phyloP scores from a whole-genome alignment of 257 asterid genomes.

The Lithospermum erythrorhizon region DNA sequence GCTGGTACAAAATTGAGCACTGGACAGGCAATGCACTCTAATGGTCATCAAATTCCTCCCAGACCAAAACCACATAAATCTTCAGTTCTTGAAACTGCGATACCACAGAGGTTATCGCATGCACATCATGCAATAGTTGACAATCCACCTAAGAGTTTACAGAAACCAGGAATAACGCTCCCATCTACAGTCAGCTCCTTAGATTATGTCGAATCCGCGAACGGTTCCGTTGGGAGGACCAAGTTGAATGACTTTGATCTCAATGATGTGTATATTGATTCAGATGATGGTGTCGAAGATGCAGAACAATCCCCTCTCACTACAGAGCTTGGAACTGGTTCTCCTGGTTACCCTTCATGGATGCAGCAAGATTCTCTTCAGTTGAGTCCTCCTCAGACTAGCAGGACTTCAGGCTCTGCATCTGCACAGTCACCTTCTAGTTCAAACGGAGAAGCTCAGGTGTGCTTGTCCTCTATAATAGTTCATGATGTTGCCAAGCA shows the following conservation, averaged over 20 bases:
- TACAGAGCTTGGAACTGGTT: constrained; percentile 28
- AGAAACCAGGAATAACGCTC: constrained; percentile 28
- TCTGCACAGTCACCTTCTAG: constrained; percentile 79
- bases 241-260: constrained; percentile 57
- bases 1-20: constrained; percentile 34
- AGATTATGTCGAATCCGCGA: constrained; percentile 32
- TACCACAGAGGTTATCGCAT: constrained; percentile 23
- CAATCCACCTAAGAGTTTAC: constrained; percentile 30
- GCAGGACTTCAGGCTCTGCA: constrained; percentile 71
- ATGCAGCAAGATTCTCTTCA: constrained; percentile 56
- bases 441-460: constrained; percentile 77
- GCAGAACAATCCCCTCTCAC: constrained; percentile 41
- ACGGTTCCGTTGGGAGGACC: constrained; percentile 43
- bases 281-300: constrained; percentile 58
- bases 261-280: constrained; percentile 62
- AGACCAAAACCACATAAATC: constrained; percentile 29
- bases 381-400: constrained; percentile 77
- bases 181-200: constrained; percentile 34
- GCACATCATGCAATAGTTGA: constrained; percentile 12
- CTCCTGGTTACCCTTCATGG: constrained; percentile 53
- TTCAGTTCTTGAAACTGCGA: not conserved
- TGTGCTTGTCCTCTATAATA: constrained; percentile 15
- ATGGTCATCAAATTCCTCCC: constrained; percentile 36
- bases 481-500: not conserved
- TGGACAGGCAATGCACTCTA: constrained; percentile 34